Evolutionary conservation across 306 rosid species (phyloP).

Genomic region (Psophocarpus tetragonolobus): DNA sequence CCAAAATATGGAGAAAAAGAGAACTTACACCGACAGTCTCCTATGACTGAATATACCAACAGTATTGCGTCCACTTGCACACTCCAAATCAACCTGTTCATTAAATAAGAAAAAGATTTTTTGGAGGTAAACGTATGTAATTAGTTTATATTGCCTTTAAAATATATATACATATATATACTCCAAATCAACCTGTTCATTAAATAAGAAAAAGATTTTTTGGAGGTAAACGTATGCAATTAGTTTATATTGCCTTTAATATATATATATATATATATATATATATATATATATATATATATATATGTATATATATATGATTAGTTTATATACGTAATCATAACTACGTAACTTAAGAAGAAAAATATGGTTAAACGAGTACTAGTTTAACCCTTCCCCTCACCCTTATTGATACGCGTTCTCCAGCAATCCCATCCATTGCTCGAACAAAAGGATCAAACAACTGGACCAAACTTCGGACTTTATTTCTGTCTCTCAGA

Average conservation of each 20-base stretch:
- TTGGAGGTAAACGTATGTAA: not conserved
- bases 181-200: slow-evolving; percentile 82
- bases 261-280: no score
- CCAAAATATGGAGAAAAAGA: not conserved
- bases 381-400: slow-evolving; percentile 35
- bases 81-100: slow-evolving; percentile 84
- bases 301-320: no score
- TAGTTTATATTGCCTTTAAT: no score
- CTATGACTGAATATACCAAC: slow-evolving; percentile 80
- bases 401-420: slow-evolving; percentile 94
- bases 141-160: no score
- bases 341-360: not conserved
- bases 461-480: slow-evolving; percentile 66
- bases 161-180: no score
- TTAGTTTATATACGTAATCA: not conserved
- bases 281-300: no score
- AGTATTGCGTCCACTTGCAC: slow-evolving; percentile 71
- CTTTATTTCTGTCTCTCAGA: slow-evolving; percentile 77
- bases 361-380: not conserved
- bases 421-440: slow-evolving; percentile 79
- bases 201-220: not conserved
- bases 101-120: not conserved
- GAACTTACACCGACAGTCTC: slow-evolving; percentile 70
- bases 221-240: not conserved
- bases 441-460: slow-evolving; percentile 88